Percentiles rank a stretch among this genome's conserved stretches.
Conservation (phyloP, 805 yeast species). For the Starmerella asiatica region DNA sequence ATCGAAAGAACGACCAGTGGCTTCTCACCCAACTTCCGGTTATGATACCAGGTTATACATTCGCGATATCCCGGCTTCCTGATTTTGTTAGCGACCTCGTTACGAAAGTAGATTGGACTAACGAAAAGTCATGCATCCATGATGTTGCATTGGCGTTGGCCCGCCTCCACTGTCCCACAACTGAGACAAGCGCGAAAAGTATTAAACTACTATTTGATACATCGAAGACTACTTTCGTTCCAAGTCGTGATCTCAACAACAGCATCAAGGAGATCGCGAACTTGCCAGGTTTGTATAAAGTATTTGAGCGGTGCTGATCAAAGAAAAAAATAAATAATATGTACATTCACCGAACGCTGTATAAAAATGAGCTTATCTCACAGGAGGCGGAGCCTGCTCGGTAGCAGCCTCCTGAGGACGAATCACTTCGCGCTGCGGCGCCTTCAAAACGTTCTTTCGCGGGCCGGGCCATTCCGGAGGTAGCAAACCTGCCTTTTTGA, state of each 20-base stretch:
- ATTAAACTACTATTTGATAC: slow-evolving; percentile 44
- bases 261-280: slow-evolving; percentile 77
- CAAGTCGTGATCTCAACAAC: slow-evolving; percentile 38
- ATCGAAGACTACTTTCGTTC: slow-evolving; percentile 49
- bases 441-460: slow-evolving; percentile 6
- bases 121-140: slow-evolving; percentile 55
- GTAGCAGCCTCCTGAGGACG: slow-evolving; percentile 12
- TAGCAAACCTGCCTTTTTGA: slow-evolving; percentile 54
- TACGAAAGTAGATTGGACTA: slow-evolving; percentile 44
- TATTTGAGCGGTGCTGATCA: slow-evolving; percentile 70
- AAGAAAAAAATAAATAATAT: slow-evolving; percentile 6
- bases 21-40: slow-evolving; percentile 48
- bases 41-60: slow-evolving; percentile 48
- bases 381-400: slow-evolving; percentile 18
- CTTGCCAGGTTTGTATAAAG: slow-evolving; percentile 77
- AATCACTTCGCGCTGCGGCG: slow-evolving; percentile 8
- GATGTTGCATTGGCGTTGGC: slow-evolving; percentile 60
- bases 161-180: slow-evolving; percentile 55
- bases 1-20: slow-evolving; percentile 24
- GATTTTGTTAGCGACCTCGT: slow-evolving; percentile 52
- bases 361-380: slow-evolving; percentile 8
- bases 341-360: background rate
- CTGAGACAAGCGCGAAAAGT: slow-evolving; percentile 27
- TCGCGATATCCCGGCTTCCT: slow-evolving; percentile 52
- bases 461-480: slow-evolving; percentile 33